Conservation (phyloP, 208 protist genomes). For the Giardia duodenalis region DNA sequence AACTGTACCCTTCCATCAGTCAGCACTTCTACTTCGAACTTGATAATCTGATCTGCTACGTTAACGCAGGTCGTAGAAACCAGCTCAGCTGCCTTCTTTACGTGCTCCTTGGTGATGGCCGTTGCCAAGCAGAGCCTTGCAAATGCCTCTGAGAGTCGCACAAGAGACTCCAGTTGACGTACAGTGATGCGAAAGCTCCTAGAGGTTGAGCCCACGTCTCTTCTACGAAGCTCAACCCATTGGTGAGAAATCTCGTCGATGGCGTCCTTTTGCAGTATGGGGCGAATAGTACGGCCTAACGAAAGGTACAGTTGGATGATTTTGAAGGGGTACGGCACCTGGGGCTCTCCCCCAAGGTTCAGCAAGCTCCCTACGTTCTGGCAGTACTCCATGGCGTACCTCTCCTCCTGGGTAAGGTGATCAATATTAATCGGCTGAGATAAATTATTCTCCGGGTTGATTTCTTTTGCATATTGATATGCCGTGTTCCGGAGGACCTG, state of each 20-base stretch:
- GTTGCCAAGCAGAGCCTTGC: slow-evolving; percentile 63
- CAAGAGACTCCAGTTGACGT: slow-evolving; percentile 67
- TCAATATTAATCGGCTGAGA: too few species aligned
- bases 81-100: not conserved
- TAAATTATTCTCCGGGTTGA: not conserved
- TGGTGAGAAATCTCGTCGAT: slow-evolving; percentile 47
- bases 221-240: not conserved
- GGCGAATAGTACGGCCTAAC: slow-evolving; percentile 45
- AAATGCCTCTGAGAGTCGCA: slow-evolving; percentile 83
- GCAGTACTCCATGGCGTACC: too few species aligned
- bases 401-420: too few species aligned
- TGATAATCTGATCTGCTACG: not conserved
- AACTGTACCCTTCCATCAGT: not conserved
- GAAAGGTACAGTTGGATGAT: slow-evolving; percentile 41
- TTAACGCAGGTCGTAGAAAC: not conserved
- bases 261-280: slow-evolving; percentile 58
- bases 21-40: not conserved
- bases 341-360: not conserved
- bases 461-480: too few species aligned
- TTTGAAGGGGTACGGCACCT: not conserved
- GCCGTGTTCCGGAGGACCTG: slow-evolving; percentile 60
- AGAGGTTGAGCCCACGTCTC: not conserved
- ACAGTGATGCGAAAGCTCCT: slow-evolving; percentile 59
- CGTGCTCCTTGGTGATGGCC: not conserved
- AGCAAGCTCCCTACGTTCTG: too few species aligned